phyloP scores from a whole-genome alignment of 2,329 filamentous ascomycete species.

The Diaporthe amygdali region DNA sequence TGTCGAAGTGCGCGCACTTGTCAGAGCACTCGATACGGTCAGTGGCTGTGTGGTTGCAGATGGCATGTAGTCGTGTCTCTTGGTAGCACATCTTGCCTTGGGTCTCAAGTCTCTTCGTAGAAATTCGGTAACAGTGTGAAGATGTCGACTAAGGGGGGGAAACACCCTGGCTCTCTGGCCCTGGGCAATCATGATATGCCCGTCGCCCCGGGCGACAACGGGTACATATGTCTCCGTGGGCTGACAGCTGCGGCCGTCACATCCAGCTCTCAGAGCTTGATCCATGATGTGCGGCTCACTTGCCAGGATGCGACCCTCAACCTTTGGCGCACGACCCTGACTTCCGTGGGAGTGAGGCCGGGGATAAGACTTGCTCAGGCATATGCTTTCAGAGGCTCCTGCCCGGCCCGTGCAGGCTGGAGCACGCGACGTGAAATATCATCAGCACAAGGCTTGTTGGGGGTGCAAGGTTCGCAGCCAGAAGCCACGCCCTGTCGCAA shows the following conservation, averaged over 20 bases:
- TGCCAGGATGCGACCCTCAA: slow-evolving; percentile 3
- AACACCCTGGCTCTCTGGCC: not conserved
- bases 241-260: slow-evolving; percentile 13
- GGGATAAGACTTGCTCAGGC: not conserved
- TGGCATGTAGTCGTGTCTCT: slow-evolving; percentile 20
- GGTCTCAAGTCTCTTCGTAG: not conserved
- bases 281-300: slow-evolving; percentile 2
- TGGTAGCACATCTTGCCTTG: slow-evolving; percentile 21
- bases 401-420: not conserved
- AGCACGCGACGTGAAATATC: not conserved
- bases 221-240: slow-evolving; percentile 5
- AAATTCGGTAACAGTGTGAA: not conserved
- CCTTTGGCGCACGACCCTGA: not conserved
- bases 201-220: not conserved
- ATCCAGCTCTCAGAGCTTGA: slow-evolving; percentile 13
- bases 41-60: slow-evolving; percentile 20
- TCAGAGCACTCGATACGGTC: slow-evolving; percentile 19
- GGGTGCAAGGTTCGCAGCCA: not conserved
- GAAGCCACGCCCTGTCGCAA: slow-evolving; percentile 4
- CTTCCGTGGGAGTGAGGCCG: not conserved
- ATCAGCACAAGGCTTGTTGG: not conserved
- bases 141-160: not conserved
- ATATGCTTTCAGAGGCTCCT: not conserved
- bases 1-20: slow-evolving; percentile 18
- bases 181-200: not conserved